Conservation (phyloP, 2,329 filamentous ascomycete genomes). For the Byssoonygena ceratinophila region DNA sequence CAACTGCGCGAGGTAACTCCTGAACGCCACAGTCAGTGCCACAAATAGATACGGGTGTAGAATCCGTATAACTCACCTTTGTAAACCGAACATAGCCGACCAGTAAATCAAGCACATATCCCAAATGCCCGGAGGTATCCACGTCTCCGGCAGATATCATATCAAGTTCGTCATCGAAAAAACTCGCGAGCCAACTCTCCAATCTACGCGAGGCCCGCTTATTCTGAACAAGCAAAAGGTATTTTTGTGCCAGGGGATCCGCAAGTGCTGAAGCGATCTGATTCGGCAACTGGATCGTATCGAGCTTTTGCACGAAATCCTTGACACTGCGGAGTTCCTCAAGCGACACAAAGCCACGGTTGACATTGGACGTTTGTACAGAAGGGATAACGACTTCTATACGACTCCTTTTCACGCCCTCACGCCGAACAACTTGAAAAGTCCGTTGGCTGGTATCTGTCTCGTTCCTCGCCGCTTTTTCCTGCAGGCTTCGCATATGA, state of each 20-base stretch:
- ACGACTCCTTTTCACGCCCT: slow-evolving; percentile 41
- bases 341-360: slow-evolving; percentile 48
- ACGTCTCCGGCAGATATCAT: slow-evolving; percentile 35
- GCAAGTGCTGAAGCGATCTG: slow-evolving; percentile 67
- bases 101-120: slow-evolving; percentile 27
- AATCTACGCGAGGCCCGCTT: slow-evolving; percentile 37
- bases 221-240: slow-evolving; percentile 54
- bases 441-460: slow-evolving; percentile 39
- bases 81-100: slow-evolving; percentile 30
- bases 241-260: slow-evolving; percentile 69
- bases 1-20: slow-evolving; percentile 27
- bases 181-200: slow-evolving; percentile 33
- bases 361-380: slow-evolving; percentile 63
- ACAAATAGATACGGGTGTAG: neutral
- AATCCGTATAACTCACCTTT: slow-evolving; percentile 25
- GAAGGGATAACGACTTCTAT: slow-evolving; percentile 49
- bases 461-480: slow-evolving; percentile 30
- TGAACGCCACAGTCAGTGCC: neutral
- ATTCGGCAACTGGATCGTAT: slow-evolving; percentile 69
- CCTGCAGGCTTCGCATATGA: slow-evolving; percentile 58
- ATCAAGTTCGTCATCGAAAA: slow-evolving; percentile 31
- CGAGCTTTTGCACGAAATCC: slow-evolving; percentile 60
- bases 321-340: slow-evolving; percentile 67
- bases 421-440: slow-evolving; percentile 54
- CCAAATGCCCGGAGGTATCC: slow-evolving; percentile 22